Base-by-base conservation (phyloP, 2,329 filamentous ascomycete species). In the Colletotrichum simmondsii region DNA sequence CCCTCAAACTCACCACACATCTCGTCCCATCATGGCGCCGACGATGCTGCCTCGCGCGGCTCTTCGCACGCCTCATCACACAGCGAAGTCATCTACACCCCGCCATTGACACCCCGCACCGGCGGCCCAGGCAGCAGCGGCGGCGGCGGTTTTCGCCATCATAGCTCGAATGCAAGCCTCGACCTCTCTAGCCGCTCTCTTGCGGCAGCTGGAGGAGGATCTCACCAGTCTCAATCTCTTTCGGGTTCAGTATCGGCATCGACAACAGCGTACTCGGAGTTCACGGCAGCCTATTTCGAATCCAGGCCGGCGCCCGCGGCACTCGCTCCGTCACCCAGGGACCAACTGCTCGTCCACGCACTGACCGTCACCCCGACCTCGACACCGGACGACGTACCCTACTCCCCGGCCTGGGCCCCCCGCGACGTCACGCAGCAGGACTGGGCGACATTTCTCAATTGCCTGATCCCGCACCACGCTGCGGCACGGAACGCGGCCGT, bases 391-490 rank as follows among this genome's bases (percentile, higher is more conserved):
- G 82, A 87, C 65, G 80, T 89, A 11, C 85, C 87, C 0, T 88
- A 84, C 65, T 82, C 80, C 1, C 64, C 75, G 11, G 80, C 80
- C 37, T 83, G 83, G 77, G 80, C 78, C 6, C 75, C 75, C 5
- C 85, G 84, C 52, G 87, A 89, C 65, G 82, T 90, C 14, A 84
- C 81, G 1, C 75, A 80, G 16, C 85, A 88, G 75, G 89, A 92
- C 77, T 92, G 90, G 90, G 83, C 85, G 46, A 90, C 89, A 0
- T 91, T 92, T 78, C 75, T 89, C 58, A 90, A 90, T 75, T 87
- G 87, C 72, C 78, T 91, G 19, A 78, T 91, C 26, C 89, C 90
- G 0, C 80, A 87, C 65, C 85, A 88, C 77, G 80, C 82, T 5
- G 79, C 81, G 1, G 77, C 78, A 19, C 79, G 80, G 22, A 90